Percentiles rank a stretch among this genome's conserved stretches.
Evolutionary conservation across 163 green algal species (phyloP).

Genomic region (Scenedesmus sp.): DNA sequence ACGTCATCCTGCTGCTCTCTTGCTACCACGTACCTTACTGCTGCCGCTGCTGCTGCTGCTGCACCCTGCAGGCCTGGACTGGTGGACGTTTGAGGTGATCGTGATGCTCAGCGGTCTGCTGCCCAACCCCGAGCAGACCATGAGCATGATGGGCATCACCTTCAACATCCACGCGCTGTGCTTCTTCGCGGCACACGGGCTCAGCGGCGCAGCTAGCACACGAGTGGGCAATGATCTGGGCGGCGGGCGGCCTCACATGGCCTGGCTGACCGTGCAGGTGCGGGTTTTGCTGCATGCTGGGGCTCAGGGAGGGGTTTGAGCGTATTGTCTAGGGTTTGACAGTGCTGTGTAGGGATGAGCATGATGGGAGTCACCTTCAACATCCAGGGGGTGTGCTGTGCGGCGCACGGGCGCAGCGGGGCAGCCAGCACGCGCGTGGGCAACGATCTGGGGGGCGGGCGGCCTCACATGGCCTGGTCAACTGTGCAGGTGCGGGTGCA

Average conservation of each 20-base stretch:
- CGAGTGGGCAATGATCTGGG: conserved; percentile 73
- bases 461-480: conserved; percentile 67
- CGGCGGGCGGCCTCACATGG: conserved; percentile 62
- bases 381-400: conserved; percentile 72
- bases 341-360: background rate
- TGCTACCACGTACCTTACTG: background rate
- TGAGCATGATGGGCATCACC: conserved; percentile 71
- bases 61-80: conserved; percentile 34
- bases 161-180: conserved; percentile 79
- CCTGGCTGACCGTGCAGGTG: conserved; percentile 71
- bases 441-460: conserved; percentile 69
- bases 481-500: conserved; percentile 60
- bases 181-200: conserved; percentile 75
- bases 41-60: background rate
- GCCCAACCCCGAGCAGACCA: conserved; percentile 57
- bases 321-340: too few species aligned
- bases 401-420: conserved; percentile 64
- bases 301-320: too few species aligned
- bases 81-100: conserved; percentile 71
- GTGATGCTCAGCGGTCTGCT: conserved; percentile 70
- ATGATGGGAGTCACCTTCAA: conserved; percentile 76
- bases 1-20: background rate
- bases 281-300: too few species aligned
- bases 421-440: conserved; percentile 66
- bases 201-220: conserved; percentile 65